phyloP scores from a whole-genome alignment of 306 rosid genomes.

The Canavalia ensiformis region DNA sequence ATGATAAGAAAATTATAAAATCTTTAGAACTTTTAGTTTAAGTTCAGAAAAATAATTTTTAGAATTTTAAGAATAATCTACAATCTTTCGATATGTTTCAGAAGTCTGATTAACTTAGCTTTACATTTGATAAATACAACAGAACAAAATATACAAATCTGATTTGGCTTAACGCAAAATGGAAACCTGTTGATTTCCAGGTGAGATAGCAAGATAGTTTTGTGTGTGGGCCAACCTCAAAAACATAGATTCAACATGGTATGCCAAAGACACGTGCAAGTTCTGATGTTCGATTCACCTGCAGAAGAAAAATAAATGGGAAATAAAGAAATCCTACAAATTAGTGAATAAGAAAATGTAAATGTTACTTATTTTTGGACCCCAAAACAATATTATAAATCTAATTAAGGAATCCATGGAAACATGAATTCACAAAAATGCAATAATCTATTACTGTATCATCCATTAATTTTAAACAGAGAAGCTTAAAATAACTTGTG shows the following conservation, averaged over 20 bases:
- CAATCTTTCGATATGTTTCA: too few species aligned
- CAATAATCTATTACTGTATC: constrained; percentile 7
- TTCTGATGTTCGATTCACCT: constrained; percentile 96
- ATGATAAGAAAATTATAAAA: too few species aligned
- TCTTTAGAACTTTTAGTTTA: too few species aligned
- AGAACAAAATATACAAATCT: too few species aligned
- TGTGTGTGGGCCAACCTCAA: constrained; percentile 95
- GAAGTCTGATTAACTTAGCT: too few species aligned
- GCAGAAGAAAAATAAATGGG: constrained; percentile 52
- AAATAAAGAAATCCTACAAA: constrained; percentile 37
- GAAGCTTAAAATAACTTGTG: constrained; percentile 38
- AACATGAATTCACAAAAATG: constrained; percentile 33
- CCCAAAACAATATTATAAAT: constrained; percentile 27
- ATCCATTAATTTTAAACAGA: constrained; percentile 36
- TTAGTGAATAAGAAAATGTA: constrained; percentile 24
- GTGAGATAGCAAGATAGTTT: constrained; percentile 90
- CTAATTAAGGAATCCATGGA: constrained; percentile 44
- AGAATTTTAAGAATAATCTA: too few species aligned
- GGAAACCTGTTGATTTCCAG: constrained; percentile 86
- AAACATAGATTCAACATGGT: constrained; percentile 95
- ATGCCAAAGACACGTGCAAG: constrained; percentile 98
- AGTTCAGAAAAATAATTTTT: too few species aligned
- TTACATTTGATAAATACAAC: too few species aligned
- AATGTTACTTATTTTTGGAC: constrained; percentile 20
- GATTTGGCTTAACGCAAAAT: too few species aligned